Percentiles rank a stretch among this genome's conserved stretches.
Evolutionary conservation across 2,329 filamentous ascomycete genomes (phyloP).

Genomic region (Neoscytalidium dimidiatum): DNA sequence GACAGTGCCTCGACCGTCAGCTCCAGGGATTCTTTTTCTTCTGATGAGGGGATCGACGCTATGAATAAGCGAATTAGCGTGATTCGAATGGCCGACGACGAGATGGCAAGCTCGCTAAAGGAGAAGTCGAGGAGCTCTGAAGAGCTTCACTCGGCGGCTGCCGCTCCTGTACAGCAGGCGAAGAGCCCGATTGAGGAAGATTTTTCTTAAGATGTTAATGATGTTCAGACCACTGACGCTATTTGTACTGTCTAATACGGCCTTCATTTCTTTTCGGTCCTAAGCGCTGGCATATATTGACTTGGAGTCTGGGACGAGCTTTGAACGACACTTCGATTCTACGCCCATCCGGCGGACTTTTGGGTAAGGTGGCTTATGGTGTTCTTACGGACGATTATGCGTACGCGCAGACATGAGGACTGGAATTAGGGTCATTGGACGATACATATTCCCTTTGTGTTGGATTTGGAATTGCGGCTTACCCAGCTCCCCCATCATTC

Average conservation of each 20-base stretch:
- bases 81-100: slow-evolving; percentile 22
- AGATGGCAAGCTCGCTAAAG: slow-evolving; percentile 28
- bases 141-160: slow-evolving; percentile 45
- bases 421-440: background rate
- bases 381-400: background rate
- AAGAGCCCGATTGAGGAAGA: slow-evolving; percentile 5
- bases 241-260: slow-evolving; percentile 13
- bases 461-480: background rate
- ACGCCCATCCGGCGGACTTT: background rate
- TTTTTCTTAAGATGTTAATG: slow-evolving; percentile 8
- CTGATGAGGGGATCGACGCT: slow-evolving; percentile 27
- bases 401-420: slow-evolving; percentile 1
- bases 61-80: slow-evolving; percentile 16
- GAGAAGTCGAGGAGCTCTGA: slow-evolving; percentile 39
- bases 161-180: slow-evolving; percentile 32
- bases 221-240: background rate
- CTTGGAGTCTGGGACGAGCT: slow-evolving; percentile 11
- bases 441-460: slow-evolving; percentile 1
- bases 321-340: slow-evolving; percentile 12
- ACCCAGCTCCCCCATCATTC: background rate
- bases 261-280: background rate
- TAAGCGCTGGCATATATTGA: slow-evolving; percentile 15
- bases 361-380: background rate
- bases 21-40: slow-evolving; percentile 32
- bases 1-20: slow-evolving; percentile 35